Evolutionary conservation across 1,284 basidiomycete genomes (phyloP).

Genomic region (Tranzscheliella williamsii): DNA sequence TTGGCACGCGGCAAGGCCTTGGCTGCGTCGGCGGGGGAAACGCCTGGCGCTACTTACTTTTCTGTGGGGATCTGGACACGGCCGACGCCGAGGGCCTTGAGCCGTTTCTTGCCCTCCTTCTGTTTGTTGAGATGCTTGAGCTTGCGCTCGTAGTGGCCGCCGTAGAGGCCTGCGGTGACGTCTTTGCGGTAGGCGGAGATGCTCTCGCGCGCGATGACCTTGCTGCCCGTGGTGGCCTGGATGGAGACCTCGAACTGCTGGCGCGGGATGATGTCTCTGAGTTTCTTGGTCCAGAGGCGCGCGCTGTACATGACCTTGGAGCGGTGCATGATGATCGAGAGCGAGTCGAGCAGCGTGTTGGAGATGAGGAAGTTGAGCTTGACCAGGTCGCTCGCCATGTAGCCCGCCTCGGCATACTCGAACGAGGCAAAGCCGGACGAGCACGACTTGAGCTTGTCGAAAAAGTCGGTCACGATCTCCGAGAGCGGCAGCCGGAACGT

Average conservation of each 20-base stretch:
- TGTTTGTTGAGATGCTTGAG: conserved; percentile 56
- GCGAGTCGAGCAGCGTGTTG: conserved; percentile 52
- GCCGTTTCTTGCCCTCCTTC: conserved; percentile 57
- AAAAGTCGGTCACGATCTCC: conserved; percentile 60
- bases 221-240: conserved; percentile 72
- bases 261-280: conserved; percentile 68
- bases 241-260: conserved; percentile 84
- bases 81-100: conserved; percentile 53
- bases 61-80: conserved; percentile 52
- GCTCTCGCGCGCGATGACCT: conserved; percentile 84
- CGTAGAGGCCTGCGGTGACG: conserved; percentile 91
- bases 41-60: conserved; percentile 32
- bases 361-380: conserved; percentile 55
- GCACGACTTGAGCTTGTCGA: conserved; percentile 59
- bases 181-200: conserved; percentile 67
- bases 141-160: conserved; percentile 67
- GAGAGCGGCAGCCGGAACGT: conserved; percentile 53
- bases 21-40: not conserved
- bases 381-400: conserved; percentile 48
- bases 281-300: conserved; percentile 47
- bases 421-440: conserved; percentile 58
- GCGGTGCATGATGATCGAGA: conserved; percentile 54
- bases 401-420: conserved; percentile 54
- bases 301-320: conserved; percentile 46
- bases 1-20: too few species aligned